These are phyloP conservation scores for Amaranthus hypochondriacus DNA, from an alignment of 148 eudicot genomes.

Conservation along the genomic window DNA sequence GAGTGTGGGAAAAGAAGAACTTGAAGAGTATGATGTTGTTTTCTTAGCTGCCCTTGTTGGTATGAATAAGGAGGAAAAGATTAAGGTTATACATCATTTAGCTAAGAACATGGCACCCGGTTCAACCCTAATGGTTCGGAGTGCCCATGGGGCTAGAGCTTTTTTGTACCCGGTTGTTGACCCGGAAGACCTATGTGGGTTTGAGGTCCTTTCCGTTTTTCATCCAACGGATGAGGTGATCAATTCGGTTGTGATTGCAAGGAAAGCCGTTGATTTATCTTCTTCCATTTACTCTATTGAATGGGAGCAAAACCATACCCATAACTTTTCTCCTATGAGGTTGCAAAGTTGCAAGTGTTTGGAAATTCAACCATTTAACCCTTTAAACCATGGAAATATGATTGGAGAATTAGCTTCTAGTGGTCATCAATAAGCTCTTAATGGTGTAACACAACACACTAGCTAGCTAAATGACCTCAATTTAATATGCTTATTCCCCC, in stretches of 20 bases:
- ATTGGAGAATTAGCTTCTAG: slow-evolving; percentile 63
- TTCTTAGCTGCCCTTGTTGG: slow-evolving; percentile 94
- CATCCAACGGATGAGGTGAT: slow-evolving; percentile 92
- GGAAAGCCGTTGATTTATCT: slow-evolving; percentile 32
- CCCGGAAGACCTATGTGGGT: slow-evolving; percentile 63
- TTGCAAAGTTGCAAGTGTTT: slow-evolving; percentile 63
- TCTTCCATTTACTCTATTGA: slow-evolving; percentile 17
- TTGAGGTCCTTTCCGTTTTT: slow-evolving; percentile 61
- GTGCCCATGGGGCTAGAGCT: slow-evolving; percentile 92
- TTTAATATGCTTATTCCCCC: too few species aligned
- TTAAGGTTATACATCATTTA: slow-evolving; percentile 54
- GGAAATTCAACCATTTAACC: slow-evolving; percentile 50
- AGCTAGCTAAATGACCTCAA: background rate
- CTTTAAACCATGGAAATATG: slow-evolving; percentile 44
- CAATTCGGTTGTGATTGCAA: slow-evolving; percentile 78
- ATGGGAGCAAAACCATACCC: slow-evolving; percentile 34
- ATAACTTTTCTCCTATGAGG: slow-evolving; percentile 33
- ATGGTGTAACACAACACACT: background rate
- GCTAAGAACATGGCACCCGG: slow-evolving; percentile 76
- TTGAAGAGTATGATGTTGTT: slow-evolving; percentile 66
- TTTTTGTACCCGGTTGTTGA: slow-evolving; percentile 89
- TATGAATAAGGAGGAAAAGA: slow-evolving; percentile 66
- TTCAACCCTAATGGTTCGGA: slow-evolving; percentile 74
- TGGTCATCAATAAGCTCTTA: slow-evolving; percentile 32
- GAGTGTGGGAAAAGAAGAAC: slow-evolving; percentile 48